phyloP scores from a whole-genome alignment of 2,329 filamentous ascomycete species.

The Colletotrichum noveboracense region DNA sequence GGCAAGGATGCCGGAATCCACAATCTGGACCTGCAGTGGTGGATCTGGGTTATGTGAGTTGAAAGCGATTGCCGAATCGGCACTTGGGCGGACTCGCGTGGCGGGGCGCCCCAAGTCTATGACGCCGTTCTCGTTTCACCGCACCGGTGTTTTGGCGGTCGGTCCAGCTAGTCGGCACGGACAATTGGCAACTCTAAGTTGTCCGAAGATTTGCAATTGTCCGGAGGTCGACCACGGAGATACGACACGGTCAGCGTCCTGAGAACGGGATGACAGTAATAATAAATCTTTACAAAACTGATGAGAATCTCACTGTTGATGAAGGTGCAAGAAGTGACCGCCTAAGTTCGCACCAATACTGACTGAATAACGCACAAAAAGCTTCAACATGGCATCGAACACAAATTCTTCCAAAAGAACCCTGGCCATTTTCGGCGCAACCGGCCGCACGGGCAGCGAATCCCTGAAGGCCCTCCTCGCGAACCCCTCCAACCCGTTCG shows the following conservation, averaged over 20 bases:
- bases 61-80: neutral
- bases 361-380: neutral
- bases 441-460: conserved; percentile 11
- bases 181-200: neutral
- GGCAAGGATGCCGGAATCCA: too few species aligned
- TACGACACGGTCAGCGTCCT: neutral
- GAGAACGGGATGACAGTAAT: accelerated
- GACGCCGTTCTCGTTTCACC: neutral
- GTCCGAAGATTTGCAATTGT: neutral
- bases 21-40: neutral
- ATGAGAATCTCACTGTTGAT: neutral
- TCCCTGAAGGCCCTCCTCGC: neutral
- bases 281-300: neutral
- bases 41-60: neutral
- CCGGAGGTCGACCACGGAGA: neutral
- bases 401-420: neutral
- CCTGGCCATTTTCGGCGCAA: conserved; percentile 15
- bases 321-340: neutral
- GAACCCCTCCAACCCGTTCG: neutral
- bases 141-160: neutral
- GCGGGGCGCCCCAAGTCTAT: neutral
- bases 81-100: neutral
- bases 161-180: neutral
- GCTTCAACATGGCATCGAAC: neutral
- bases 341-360: neutral